Evolutionary conservation across 2,329 filamentous ascomycete genomes (phyloP).

Genomic region (Zalaria sp.): DNA sequence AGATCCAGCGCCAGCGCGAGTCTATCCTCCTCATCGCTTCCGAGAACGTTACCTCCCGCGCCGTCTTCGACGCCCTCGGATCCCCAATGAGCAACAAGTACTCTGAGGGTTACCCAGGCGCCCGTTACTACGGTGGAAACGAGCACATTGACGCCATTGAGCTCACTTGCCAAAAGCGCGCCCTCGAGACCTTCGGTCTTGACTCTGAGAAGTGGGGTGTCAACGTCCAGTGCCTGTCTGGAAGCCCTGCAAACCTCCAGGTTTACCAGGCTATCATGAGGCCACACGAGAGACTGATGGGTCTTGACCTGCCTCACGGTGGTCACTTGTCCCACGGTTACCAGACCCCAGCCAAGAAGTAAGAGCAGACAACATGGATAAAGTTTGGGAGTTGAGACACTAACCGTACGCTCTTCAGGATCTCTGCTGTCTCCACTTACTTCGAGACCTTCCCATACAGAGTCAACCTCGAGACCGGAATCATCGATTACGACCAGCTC

Average conservation of each 20-base stretch:
- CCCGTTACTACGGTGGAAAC: constrained; percentile 98
- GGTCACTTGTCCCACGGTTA: constrained; percentile 95
- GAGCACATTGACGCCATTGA: constrained; percentile 97
- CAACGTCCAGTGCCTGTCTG: constrained; percentile 70
- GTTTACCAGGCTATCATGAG: constrained; percentile 97
- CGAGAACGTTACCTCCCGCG: constrained; percentile 97
- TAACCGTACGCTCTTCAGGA: constrained; percentile 26
- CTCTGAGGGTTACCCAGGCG: constrained; percentile 95
- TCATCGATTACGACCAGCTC: constrained; percentile 89
- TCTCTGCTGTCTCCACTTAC: constrained; percentile 97
- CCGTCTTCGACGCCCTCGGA: constrained; percentile 93
- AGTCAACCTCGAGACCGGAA: constrained; percentile 74
- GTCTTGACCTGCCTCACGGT: constrained; percentile 84
- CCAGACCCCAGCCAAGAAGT: constrained; percentile 83
- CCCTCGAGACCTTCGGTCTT: constrained; percentile 79
- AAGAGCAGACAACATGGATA: not conserved
- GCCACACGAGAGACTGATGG: constrained; percentile 92
- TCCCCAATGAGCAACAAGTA: constrained; percentile 94
- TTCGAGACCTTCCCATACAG: constrained; percentile 97
- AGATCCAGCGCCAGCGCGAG: constrained; percentile 94
- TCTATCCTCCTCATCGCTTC: constrained; percentile 98
- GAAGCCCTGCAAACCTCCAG: constrained; percentile 90
- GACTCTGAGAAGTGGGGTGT: constrained; percentile 90
- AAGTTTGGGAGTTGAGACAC: not conserved
- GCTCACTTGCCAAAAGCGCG: constrained; percentile 85